A percentile compares a stretch with the other conserved stretches of the same genome.
Evolutionary conservation across 257 asterid species (phyloP).

Genomic region (Solanum gandarillasii): DNA sequence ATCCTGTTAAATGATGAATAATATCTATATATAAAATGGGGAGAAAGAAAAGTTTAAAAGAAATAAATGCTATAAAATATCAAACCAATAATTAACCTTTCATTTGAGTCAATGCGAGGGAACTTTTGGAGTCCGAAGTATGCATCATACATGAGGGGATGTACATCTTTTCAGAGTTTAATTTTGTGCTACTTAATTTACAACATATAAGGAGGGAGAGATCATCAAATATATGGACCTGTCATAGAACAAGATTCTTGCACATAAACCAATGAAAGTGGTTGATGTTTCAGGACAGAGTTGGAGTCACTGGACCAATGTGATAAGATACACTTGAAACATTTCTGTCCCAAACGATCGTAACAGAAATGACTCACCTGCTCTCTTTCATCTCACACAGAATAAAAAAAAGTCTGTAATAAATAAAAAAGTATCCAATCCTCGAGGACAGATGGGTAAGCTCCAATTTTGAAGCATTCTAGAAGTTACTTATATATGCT

Average conservation of each 20-base stretch:
- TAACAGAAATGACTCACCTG: neutral
- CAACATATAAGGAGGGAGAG: neutral
- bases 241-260: neutral
- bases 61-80: neutral
- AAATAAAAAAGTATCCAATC: neutral
- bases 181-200: neutral
- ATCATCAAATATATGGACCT: neutral
- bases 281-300: neutral
- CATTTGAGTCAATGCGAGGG: neutral
- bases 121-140: neutral
- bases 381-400: neutral
- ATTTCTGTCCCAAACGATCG: neutral
- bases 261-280: neutral
- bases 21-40: neutral
- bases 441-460: neutral
- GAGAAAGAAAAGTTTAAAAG: neutral
- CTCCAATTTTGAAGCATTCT: neutral
- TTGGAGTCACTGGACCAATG: neutral
- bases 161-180: neutral
- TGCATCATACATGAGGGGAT: neutral
- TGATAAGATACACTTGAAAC: neutral
- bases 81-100: neutral
- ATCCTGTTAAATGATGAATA: neutral
- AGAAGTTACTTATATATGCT: neutral
- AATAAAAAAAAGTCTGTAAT: neutral